A percentile compares a stretch with the other conserved stretches of the same genome.
phyloP scores from a whole-genome alignment of 179 eudicot genomes.

The Spergularia azorica region DNA sequence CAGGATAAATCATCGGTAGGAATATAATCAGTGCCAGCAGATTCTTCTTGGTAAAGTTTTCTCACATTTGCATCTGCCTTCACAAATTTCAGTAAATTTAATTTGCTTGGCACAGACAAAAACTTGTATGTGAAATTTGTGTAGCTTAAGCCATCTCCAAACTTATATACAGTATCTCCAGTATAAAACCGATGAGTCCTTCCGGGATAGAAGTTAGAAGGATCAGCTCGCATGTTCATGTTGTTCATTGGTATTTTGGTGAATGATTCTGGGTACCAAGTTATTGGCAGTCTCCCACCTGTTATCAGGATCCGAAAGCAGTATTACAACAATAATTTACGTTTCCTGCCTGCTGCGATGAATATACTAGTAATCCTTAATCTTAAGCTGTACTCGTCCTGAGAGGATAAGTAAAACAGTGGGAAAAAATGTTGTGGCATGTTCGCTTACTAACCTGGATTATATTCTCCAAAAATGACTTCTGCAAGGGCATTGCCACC shows the following conservation, averaged over 20 bases:
- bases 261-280: constrained; percentile 77
- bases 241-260: constrained; percentile 78
- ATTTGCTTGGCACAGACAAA: constrained; percentile 50
- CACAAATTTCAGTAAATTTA: constrained; percentile 36
- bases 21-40: constrained; percentile 33
- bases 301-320: constrained; percentile 6
- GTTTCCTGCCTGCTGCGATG: background rate
- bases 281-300: constrained; percentile 54
- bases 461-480: constrained; percentile 43
- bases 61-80: constrained; percentile 32
- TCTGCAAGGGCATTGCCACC: constrained; percentile 50
- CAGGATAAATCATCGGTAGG: constrained; percentile 56
- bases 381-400: background rate
- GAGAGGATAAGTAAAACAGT: background rate
- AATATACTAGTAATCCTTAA: background rate
- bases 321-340: background rate
- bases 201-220: constrained; percentile 78
- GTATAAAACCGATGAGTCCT: constrained; percentile 92
- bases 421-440: background rate
- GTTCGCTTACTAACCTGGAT: constrained; percentile 42
- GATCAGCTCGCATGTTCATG: constrained; percentile 91
- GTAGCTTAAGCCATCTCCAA: constrained; percentile 91
- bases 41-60: constrained; percentile 28
- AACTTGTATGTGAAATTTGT: constrained; percentile 59
- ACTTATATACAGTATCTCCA: constrained; percentile 57